A percentile compares a stretch with the other conserved stretches of the same genome.
phyloP scores from a whole-genome alignment of 75 land plant genomes.

The Adiantum capillusveneris region DNA sequence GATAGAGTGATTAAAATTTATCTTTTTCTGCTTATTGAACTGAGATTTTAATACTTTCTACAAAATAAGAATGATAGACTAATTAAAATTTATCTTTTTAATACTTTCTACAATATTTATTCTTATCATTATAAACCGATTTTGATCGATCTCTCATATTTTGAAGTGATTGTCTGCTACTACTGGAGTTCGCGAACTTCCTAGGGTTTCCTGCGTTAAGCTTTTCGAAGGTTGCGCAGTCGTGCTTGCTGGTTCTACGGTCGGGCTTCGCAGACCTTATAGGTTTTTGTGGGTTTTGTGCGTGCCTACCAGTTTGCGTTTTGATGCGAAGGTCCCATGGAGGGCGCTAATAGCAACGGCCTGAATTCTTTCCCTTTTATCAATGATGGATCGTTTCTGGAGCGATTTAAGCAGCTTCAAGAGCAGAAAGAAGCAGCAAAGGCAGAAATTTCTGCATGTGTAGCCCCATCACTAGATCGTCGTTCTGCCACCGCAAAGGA shows the following conservation, averaged over 20 bases:
- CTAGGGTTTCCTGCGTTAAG: constrained; percentile 5
- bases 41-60: too few relatives aligned
- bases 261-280: not conserved
- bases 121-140: too few relatives aligned
- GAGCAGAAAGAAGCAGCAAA: constrained; percentile 34
- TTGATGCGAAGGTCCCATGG: constrained; percentile 30
- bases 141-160: too few relatives aligned
- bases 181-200: too few relatives aligned
- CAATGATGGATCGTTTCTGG: constrained; percentile 92
- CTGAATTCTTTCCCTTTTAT: constrained; percentile 43
- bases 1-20: too few relatives aligned
- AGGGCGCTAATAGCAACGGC: constrained; percentile 16
- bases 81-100: too few relatives aligned
- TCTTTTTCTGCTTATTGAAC: too few relatives aligned
- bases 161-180: too few relatives aligned
- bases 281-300: too few relatives aligned
- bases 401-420: constrained; percentile 82
- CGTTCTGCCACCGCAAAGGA: not conserved
- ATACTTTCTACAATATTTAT: too few relatives aligned
- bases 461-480: constrained; percentile 1
- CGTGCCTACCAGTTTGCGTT: too few relatives aligned
- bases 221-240: not conserved
- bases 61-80: too few relatives aligned
- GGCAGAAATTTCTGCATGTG: constrained; percentile 4
- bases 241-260: not conserved